Base-by-base conservation (phyloP, 2,329 filamentous ascomycete genomes). In the Fusarium protoensiforme region DNA sequence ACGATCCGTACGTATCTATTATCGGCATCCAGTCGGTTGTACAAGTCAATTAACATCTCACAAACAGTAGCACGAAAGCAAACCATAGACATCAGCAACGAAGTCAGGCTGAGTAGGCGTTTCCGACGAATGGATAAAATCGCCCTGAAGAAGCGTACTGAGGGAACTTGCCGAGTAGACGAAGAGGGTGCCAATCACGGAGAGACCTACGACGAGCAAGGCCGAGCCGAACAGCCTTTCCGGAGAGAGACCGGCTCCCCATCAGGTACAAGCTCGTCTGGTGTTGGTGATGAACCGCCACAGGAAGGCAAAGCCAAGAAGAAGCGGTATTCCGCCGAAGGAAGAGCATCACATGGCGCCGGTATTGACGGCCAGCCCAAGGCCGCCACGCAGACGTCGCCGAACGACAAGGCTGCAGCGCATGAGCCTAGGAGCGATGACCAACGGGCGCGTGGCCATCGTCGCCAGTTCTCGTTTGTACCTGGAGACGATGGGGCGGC, bases 81-180 rank as follows among this genome's bases (percentile, higher is more conserved):
- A 54, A 76, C 66, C 20, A 54, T 75, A 11, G 69, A 78, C 59
- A 53, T 62, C 43, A 66, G 58, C 33, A 74, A 68, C 20, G 76
- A 78, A 22, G 75, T 87, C 22, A 81, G 85, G 65, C 78, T 85
- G 36, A 81, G 79, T 54, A 68, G 60, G 35, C 65, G 56, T 22
- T 69, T 77, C 22, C 64, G 65, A 38, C 39, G 53, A 27, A 43
- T 72, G 22, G 71, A 74, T 29, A 41, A 53, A 33, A 43, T 43
- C 22, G 46, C 31, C 27, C 35, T 41, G 27, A 66, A 66, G 16
- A 46, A 22, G 31, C 31, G 60, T 36, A 39, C 53, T 46, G 29
- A 58, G 27, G 46, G 60, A 35, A 46, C 46, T 65, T 54, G 46
- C 60, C 67, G 51, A 51, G 16, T 24, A 16, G 57, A 72, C n/a